A percentile compares a stretch with the other conserved stretches of the same genome.
These are phyloP conservation scores for Pinguiococcus pyrenoidosus DNA, from an alignment of 108 stramenopile genomes.

Conservation along the genomic window DNA sequence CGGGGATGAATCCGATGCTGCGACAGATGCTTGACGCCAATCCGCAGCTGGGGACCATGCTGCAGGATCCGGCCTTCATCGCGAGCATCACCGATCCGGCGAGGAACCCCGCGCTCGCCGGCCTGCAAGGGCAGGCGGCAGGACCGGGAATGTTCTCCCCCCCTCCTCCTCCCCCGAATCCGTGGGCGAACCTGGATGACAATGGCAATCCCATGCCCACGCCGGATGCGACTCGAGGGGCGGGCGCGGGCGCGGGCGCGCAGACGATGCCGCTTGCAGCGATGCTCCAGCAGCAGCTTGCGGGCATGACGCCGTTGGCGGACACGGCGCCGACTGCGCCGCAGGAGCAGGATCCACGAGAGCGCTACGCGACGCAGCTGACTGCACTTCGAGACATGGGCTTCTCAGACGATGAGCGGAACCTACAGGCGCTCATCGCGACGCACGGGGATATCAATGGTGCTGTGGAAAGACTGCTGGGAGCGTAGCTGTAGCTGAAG, in stretches of 20 bases:
- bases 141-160: no score
- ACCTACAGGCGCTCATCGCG: constrained; percentile 55
- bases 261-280: constrained; percentile 4
- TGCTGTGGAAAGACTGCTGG: no score
- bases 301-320: constrained; percentile 8
- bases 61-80: background rate
- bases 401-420: constrained; percentile 62
- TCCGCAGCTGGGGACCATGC: constrained; percentile 22
- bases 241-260: constrained; percentile 15
- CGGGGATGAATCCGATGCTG: constrained; percentile 57
- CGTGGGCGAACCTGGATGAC: constrained; percentile 44
- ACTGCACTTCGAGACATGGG: constrained; percentile 71
- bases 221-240: constrained; percentile 1
- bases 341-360: constrained; percentile 37
- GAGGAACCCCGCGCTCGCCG: background rate
- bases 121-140: constrained; percentile 10
- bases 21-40: constrained; percentile 56
- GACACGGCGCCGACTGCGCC: no score
- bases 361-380: constrained; percentile 55
- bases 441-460: no score
- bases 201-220: constrained; percentile 35
- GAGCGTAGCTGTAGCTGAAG: no score
- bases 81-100: constrained; percentile 1
- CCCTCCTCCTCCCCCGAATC: no score
- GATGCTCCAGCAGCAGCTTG: constrained; percentile 4